Percentiles rank a stretch among this genome's conserved stretches.
phyloP scores from a whole-genome alignment of 495 filamentous ascomycete species.

The Hypoxylon fragiforme region DNA sequence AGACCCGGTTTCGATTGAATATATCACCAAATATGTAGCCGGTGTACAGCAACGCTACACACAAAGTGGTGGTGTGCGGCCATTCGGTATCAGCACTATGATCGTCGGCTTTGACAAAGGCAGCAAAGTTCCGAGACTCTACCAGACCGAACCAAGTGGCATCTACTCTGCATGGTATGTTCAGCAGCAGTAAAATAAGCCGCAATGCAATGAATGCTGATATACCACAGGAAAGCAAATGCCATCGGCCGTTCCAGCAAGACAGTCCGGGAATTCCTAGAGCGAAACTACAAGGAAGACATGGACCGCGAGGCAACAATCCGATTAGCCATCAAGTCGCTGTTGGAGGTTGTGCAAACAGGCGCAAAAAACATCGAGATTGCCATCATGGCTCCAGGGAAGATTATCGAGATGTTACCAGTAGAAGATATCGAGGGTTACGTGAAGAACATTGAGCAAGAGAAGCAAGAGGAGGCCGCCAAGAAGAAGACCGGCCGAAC shows the following conservation, averaged over 20 bases:
- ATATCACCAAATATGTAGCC: conserved; percentile 98
- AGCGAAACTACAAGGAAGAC: conserved; percentile 95
- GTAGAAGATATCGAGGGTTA: conserved; percentile 94
- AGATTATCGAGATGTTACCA: conserved; percentile 88
- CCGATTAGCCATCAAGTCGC: conserved; percentile 93
- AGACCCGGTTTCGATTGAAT: conserved; percentile 95
- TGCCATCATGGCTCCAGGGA: conserved; percentile 95
- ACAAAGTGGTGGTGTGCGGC: conserved; percentile 94
- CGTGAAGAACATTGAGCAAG: conserved; percentile 96
- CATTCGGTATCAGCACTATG: conserved; percentile 96
- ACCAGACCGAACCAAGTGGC: conserved; percentile 96
- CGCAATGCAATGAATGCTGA: conserved; percentile 3
- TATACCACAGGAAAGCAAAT: conserved; percentile 85
- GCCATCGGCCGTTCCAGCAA: conserved; percentile 98
- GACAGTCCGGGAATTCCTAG: conserved; percentile 96
- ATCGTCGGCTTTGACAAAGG: conserved; percentile 96
- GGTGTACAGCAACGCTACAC: conserved; percentile 98
- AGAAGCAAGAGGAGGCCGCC: conserved; percentile 97
- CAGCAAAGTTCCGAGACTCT: conserved; percentile 80
- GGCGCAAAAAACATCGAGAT: conserved; percentile 99
- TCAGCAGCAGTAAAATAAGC: not conserved
- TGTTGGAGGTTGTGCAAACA: conserved; percentile 97
- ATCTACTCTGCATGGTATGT: conserved; percentile 97
- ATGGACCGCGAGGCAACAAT: conserved; percentile 98
- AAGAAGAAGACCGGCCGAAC: conserved; percentile 90